Base-by-base conservation (phyloP, 176 grass and related monocot species). In the Oryza meridionalis region DNA sequence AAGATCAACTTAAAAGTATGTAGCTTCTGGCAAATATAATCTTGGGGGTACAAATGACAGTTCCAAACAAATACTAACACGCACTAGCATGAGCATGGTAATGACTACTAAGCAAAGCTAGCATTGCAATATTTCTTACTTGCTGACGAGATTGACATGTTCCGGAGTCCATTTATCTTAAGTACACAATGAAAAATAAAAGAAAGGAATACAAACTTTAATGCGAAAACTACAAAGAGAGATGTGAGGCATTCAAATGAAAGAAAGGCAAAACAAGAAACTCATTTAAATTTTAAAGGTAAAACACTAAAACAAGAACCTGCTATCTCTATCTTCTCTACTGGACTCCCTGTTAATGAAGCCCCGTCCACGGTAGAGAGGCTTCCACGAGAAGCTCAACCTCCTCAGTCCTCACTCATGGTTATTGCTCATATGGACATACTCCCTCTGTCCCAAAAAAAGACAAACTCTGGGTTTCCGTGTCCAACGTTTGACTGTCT, bases 291-390 rank as follows among this genome's bases (percentile, higher is more conserved):
- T 31, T 31, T 31, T 31, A 31, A 31, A 31, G 29, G 29, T 31
- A 31, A 31, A 31, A 31, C 29, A 31, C 29, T 12, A 50, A 50
- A 80, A 33, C 14, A 5, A 50, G 33, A 80, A 42, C 44, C 29
- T 53, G 47, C 72, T 75, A 11, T 51, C 47, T 75, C 72, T 53
- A 55, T 47, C 72, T 75, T 75, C 72, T 33, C 47, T 32, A 75
- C 27, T 55, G 72, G 47, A 75, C 8, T 75, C 15, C 53, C 26
- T 50, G 47, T 19, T 5, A 17, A 50, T 4, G 47, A 53, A 75
- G 45, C 72, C 24, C 42, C 65, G 3, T 68, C 43, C 26, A 68
- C 64, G 64, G 25, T 76, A 7, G n/a, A 59, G 59, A 69, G 46
- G 44, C 65, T 69, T 51, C 65, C 19, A 4, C 37, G 65, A 51